A percentile compares a stretch with the other conserved stretches of the same genome.
Evolutionary conservation across 2,329 filamentous ascomycete species (phyloP).

Genomic region (Alternaria novae-zelandiae): DNA sequence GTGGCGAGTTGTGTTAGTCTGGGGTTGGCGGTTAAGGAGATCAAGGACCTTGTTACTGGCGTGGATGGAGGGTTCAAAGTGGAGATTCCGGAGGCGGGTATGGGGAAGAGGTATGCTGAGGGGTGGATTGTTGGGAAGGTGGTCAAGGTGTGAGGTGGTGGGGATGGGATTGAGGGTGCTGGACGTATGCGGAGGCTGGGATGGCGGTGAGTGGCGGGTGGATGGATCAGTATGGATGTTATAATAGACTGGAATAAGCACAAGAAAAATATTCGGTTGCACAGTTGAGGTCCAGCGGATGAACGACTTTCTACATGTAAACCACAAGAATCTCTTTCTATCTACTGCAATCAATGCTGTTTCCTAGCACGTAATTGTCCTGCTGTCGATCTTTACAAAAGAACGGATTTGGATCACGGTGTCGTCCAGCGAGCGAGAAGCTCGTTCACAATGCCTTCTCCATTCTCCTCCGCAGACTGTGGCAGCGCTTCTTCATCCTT

Average conservation of each 20-base stretch:
- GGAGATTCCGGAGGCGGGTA: constrained; percentile 45
- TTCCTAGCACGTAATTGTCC: too few relatives aligned
- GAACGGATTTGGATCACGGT: too few relatives aligned
- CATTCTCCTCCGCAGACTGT: not conserved
- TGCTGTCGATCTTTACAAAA: too few relatives aligned
- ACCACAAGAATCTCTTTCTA: too few relatives aligned
- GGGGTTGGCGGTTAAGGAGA: constrained; percentile 36
- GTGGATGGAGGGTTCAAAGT: constrained; percentile 35
- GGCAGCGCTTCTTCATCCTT: too few relatives aligned
- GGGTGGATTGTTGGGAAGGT: constrained; percentile 57
- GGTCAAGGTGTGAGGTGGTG: constrained; percentile 16
- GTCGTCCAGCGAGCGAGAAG: not conserved
- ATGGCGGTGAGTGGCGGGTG: too few relatives aligned
- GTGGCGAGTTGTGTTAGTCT: constrained; percentile 43
- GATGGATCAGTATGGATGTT: too few relatives aligned
- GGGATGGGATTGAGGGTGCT: not conserved
- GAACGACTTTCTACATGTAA: too few relatives aligned
- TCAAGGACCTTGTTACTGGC: constrained; percentile 17
- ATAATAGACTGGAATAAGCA: too few relatives aligned
- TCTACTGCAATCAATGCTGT: too few relatives aligned
- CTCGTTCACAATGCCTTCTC: not conserved
- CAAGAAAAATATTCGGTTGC: too few relatives aligned
- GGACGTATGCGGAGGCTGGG: not conserved
- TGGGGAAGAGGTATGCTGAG: constrained; percentile 50
- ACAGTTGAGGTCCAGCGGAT: too few relatives aligned